Conservation (phyloP, 2,329 filamentous ascomycete genomes). For the Thelonectria olida region DNA sequence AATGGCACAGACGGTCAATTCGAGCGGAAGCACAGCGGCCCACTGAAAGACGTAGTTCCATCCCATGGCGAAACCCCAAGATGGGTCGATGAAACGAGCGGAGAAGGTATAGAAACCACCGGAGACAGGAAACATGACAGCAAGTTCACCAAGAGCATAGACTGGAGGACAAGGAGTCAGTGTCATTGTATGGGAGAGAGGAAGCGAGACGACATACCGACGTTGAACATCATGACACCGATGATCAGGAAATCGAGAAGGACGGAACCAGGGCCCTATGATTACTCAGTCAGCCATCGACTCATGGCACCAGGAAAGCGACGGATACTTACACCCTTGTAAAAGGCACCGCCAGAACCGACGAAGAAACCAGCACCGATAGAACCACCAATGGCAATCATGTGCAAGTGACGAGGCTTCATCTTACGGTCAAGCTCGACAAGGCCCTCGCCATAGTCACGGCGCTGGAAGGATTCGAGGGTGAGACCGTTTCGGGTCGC, state of each 20-base stretch:
- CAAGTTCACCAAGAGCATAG: conserved; percentile 69
- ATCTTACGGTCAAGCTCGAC: conserved; percentile 56
- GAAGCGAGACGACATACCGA: conserved; percentile 38
- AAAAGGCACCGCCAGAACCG: conserved; percentile 64
- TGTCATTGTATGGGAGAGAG: background rate
- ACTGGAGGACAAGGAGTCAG: conserved; percentile 43
- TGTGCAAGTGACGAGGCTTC: conserved; percentile 67
- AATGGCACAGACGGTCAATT: conserved; percentile 61
- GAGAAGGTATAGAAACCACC: conserved; percentile 71
- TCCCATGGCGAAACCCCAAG: conserved; percentile 66
- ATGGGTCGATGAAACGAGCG: conserved; percentile 69
- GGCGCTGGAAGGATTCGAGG: conserved; percentile 36
- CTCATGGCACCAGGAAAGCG: background rate
- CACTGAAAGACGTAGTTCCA: conserved; percentile 58
- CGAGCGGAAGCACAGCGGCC: conserved; percentile 59
- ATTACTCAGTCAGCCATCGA: conserved; percentile 12
- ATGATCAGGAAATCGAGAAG: conserved; percentile 64
- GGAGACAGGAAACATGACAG: conserved; percentile 69
- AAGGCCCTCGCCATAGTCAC: conserved; percentile 27
- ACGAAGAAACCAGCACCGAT: conserved; percentile 73
- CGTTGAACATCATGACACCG: conserved; percentile 70
- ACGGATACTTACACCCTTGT: conserved; percentile 50
- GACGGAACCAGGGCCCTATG: conserved; percentile 51
- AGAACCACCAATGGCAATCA: conserved; percentile 70
- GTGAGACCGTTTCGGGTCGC: conserved; percentile 39